Evolutionary conservation across 1,284 basidiomycete genomes (phyloP).

Genomic region (Moniliophthora roreri): DNA sequence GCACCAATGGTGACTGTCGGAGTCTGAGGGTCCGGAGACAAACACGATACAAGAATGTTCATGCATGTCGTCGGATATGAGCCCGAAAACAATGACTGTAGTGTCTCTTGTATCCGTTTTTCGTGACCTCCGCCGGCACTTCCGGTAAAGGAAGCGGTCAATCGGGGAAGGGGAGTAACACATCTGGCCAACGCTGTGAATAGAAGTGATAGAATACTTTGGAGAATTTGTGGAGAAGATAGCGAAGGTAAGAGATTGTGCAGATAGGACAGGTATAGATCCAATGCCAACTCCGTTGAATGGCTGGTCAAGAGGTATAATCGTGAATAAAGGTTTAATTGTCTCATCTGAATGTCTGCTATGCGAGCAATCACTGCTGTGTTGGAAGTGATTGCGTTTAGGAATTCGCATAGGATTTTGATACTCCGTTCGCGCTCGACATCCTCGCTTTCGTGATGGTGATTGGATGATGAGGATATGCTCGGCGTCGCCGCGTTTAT

Average conservation of each 20-base stretch:
- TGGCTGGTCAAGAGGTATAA: slow-evolving; percentile 47
- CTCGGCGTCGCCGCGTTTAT: too few species aligned
- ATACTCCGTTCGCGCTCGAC: slow-evolving; percentile 62
- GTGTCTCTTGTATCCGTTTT: slow-evolving; percentile 52
- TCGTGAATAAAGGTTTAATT: slow-evolving; percentile 53
- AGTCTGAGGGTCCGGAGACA: slow-evolving; percentile 31
- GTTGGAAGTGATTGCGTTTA: slow-evolving; percentile 48
- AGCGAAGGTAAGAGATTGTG: slow-evolving; percentile 56
- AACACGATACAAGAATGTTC: slow-evolving; percentile 52
- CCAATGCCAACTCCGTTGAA: slow-evolving; percentile 59
- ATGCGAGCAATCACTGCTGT: slow-evolving; percentile 57
- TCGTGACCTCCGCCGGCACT: slow-evolving; percentile 34
- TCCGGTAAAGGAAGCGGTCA: slow-evolving; percentile 44
- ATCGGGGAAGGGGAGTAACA: slow-evolving; percentile 60
- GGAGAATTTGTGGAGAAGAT: slow-evolving; percentile 53
- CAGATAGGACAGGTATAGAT: slow-evolving; percentile 65
- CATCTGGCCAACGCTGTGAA: slow-evolving; percentile 67
- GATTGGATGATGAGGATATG: too few species aligned
- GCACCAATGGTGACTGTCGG: slow-evolving; percentile 48
- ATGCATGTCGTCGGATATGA: slow-evolving; percentile 65
- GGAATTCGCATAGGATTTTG: slow-evolving; percentile 54
- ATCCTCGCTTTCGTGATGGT: slow-evolving; percentile 40
- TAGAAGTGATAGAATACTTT: slow-evolving; percentile 62
- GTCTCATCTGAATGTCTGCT: slow-evolving; percentile 48
- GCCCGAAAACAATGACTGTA: slow-evolving; percentile 59